Evolutionary conservation across 139 green algal species (phyloP), one percentile per base, ranked within the genome.

Genomic region (Pseudopediastrum boryanum): DNA sequence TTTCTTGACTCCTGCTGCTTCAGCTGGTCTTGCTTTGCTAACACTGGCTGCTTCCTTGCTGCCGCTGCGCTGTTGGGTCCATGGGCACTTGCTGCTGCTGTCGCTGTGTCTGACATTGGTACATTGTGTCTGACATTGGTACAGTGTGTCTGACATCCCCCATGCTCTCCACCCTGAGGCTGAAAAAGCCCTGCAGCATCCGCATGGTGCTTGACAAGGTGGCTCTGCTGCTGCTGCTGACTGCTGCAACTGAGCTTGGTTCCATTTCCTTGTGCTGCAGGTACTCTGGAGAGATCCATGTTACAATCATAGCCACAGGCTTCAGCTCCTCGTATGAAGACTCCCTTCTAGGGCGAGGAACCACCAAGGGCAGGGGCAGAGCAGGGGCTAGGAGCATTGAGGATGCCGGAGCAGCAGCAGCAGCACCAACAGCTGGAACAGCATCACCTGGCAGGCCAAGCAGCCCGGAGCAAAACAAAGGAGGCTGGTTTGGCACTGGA

Each of bases 231-330:
- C 51, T 72, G 12, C 23, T 31, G 19, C 23, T 25, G 38, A 66
- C 31, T 79, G 41, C 1, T 71, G 36, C 21, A n/a, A n/a, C n/a
- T n/a, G n/a, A n/a, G n/a, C n/a, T n/a, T n/a, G n/a, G n/a, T n/a
- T n/a, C n/a, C n/a, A n/a, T n/a, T n/a, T n/a, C n/a, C n/a, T n/a
- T n/a, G n/a, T 56, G 42, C 25, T 44, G 44, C 73, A 80, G 73
- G 59, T 80, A 64, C 44, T 27, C 44, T 42, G 84, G 85, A 41
- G 86, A 94, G 80, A 85, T 95, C 42, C 85, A 91, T 77, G 90
- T 95, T 48, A 98, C 94, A 56, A 94, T 98, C 80, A 96, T 98
- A 36, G 94, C 94, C 29, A 98, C 94, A 2, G 94, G 94, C 29
- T 97, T 98, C 78, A 74, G 36, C 35, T 86, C 89, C 44, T 86